Conservation (phyloP, 1,284 basidiomycete species). For the Hortiboletus rubellus region DNA sequence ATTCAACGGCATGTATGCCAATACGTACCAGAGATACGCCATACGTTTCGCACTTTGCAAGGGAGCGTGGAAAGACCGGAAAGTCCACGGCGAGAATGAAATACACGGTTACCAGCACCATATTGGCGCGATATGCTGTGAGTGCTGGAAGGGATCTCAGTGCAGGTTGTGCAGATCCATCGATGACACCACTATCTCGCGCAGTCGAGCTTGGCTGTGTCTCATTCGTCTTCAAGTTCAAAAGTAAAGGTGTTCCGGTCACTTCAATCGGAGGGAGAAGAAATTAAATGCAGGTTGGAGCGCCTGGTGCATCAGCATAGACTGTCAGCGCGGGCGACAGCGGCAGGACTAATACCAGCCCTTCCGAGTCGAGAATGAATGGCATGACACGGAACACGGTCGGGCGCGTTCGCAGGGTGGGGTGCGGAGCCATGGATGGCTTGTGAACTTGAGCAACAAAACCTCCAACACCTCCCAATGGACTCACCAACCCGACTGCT, state of each 20-base stretch:
- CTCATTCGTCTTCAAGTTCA: slow-evolving; percentile 38
- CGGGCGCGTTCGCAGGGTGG: slow-evolving; percentile 52
- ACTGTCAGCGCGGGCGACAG: slow-evolving; percentile 79
- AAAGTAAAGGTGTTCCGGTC: slow-evolving; percentile 51
- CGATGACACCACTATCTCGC: slow-evolving; percentile 13
- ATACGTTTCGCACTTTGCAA: slow-evolving; percentile 94
- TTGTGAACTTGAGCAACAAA: slow-evolving; percentile 36
- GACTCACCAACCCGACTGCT: slow-evolving; percentile 68
- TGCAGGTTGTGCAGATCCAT: slow-evolving; percentile 22
- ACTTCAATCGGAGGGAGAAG: slow-evolving; percentile 46
- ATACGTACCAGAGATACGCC: slow-evolving; percentile 84
- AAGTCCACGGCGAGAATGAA: slow-evolving; percentile 98
- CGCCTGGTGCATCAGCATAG: slow-evolving; percentile 58
- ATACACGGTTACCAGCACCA: slow-evolving; percentile 92
- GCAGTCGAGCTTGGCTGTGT: slow-evolving; percentile 16
- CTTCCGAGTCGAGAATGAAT: slow-evolving; percentile 63
- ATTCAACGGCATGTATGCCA: background rate
- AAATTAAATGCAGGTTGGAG: slow-evolving; percentile 46
- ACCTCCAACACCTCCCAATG: slow-evolving; percentile 3
- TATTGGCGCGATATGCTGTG: slow-evolving; percentile 89
- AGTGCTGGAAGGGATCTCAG: slow-evolving; percentile 62
- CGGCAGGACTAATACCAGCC: slow-evolving; percentile 68
- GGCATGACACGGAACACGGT: slow-evolving; percentile 37
- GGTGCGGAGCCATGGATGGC: slow-evolving; percentile 73
- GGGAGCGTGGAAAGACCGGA: slow-evolving; percentile 80